Conservation (phyloP, 1,139 yeast species). For the Suhomyces panamericanus region DNA sequence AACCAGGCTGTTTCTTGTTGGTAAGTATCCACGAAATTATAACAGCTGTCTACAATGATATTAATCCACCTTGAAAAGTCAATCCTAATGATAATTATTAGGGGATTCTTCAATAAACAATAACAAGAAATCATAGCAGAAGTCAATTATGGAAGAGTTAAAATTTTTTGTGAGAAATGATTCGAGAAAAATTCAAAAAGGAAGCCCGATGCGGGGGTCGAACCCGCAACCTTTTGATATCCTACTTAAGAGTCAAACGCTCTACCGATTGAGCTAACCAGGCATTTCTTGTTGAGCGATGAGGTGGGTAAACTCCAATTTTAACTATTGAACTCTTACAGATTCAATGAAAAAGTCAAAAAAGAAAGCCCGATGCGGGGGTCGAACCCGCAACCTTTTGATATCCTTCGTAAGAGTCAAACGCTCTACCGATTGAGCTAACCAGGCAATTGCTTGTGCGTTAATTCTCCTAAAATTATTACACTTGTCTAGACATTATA, state of each 20-base stretch:
- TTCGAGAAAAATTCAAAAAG: background rate
- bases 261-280: conserved; percentile 18
- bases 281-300: conserved; percentile 3
- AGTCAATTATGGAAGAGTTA: too few relatives aligned
- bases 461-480: too few relatives aligned
- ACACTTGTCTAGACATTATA: too few relatives aligned
- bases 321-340: too few relatives aligned
- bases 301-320: too few relatives aligned
- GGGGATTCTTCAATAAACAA: too few relatives aligned
- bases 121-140: too few relatives aligned
- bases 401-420: conserved; percentile 21
- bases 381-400: conserved; percentile 53
- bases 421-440: conserved; percentile 19
- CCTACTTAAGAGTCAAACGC: conserved; percentile 18
- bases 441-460: conserved; percentile 11
- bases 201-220: conserved; percentile 53
- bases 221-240: conserved; percentile 50
- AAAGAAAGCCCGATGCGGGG: conserved; percentile 46
- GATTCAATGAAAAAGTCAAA: background rate
- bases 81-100: too few relatives aligned
- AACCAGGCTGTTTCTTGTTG: conserved; percentile 12
- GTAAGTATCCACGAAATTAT: too few relatives aligned
- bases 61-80: too few relatives aligned
- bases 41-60: too few relatives aligned
- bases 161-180: too few relatives aligned